phyloP scores from a whole-genome alignment of 192 early-diverging fungal genomes.

The Geosiphon pyriformis region DNA sequence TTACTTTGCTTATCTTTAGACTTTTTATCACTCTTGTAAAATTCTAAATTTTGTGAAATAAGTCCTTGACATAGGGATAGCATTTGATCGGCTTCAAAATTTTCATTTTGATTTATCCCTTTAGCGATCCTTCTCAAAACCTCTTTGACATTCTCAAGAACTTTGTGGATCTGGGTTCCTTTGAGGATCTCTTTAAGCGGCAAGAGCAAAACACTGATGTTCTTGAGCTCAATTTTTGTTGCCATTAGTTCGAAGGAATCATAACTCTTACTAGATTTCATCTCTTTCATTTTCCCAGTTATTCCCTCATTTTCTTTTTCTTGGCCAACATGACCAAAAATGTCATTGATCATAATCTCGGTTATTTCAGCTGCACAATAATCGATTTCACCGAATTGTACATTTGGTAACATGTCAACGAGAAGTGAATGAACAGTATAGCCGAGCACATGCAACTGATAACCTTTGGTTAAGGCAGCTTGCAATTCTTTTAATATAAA shows the following conservation, averaged over 20 bases:
- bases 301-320: constrained; percentile 91
- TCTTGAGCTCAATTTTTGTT: constrained; percentile 59
- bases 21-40: constrained; percentile 61
- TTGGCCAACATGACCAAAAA: constrained; percentile 85
- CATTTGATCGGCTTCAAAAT: constrained; percentile 58
- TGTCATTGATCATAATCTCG: constrained; percentile 74
- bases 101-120: constrained; percentile 75
- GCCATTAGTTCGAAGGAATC: constrained; percentile 86
- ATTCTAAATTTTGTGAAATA: constrained; percentile 77
- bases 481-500: constrained; percentile 87
- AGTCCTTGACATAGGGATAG: constrained; percentile 81
- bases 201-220: constrained; percentile 64
- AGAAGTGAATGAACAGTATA: constrained; percentile 86
- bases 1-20: constrained; percentile 45
- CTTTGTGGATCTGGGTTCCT: constrained; percentile 74
- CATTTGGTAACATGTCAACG: constrained; percentile 52
- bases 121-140: constrained; percentile 67
- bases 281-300: constrained; percentile 85
- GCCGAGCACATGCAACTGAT: constrained; percentile 92
- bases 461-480: constrained; percentile 72
- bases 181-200: constrained; percentile 85
- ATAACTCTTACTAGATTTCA: constrained; percentile 75
- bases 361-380: constrained; percentile 68
- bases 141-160: constrained; percentile 72
- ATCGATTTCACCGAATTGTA: constrained; percentile 71